Evolutionary conservation across 2,329 filamentous ascomycete genomes (phyloP), one percentile per base, ranked within the genome.

Genomic region (Trichoderma oligosporum): DNA sequence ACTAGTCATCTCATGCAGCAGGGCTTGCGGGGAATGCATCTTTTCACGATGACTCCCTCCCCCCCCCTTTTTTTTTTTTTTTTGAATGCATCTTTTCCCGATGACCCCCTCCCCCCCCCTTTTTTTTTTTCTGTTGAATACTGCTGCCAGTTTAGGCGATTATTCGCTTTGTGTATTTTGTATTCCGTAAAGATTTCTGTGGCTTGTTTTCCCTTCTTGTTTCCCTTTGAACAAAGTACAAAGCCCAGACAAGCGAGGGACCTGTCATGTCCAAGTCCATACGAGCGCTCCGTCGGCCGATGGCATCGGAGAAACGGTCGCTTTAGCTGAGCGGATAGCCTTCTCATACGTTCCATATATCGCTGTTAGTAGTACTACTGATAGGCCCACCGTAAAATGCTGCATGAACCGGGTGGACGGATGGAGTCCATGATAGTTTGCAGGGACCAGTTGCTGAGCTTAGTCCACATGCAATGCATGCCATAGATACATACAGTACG

Each of bases 401-500:
- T 59, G 57, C 57, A 59, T 59, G 57, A 59, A 59, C 57, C 44
- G 52, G 51, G 57, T 41, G 33, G 42, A 52, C 42, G 42, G 51
- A 56, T 59, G 57, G 57, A 46, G 51, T 27, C 42, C 42, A 36
- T 18, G 51, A 44, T 56, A 24, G 52, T 48, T 59, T 56, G 57
- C 57, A 59, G 57, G 57, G 57, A 29, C 57, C 49, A 35, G 56
- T 54, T 58, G 38, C 36, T 41, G 57, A 49, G 20, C 49, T 58
- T 60, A 64, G 62, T 51, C 42, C 60, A 38, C 60, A 63, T 61
- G 61, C 54, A 48, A 64, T 64, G 64, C 63, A 66, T 60, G 63
- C 63, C 60, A 65, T 64, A 48, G 39, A 36, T 58, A 59, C 57
- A 57, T 45, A 38, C 45, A 39, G 42, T 52, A 59, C 44, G 39